Base-by-base conservation (phyloP, 2,329 filamentous ascomycete species). In the Metarhizium sp. region DNA sequence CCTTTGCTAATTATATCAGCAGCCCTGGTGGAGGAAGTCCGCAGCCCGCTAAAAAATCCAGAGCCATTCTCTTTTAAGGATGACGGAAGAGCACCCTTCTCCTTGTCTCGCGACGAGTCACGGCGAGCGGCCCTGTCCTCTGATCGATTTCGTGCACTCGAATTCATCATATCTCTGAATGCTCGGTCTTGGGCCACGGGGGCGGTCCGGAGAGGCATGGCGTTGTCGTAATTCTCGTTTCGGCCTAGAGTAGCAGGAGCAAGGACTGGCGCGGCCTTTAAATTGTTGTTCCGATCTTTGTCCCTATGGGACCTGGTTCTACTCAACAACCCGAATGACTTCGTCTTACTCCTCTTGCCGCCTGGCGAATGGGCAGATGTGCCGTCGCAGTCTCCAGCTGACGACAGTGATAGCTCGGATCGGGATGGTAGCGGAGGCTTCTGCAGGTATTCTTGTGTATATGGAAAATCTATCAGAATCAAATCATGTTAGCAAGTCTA, bases 1-100 rank as follows among this genome's bases (percentile, higher is more conserved):
- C 87, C 87, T 66, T 91, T 92, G 60, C 88, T 86, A 59, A 92
- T 82, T 64, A 90, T 90, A 59, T 90, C 88, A 25, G 88, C 89
- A 54, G 88, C 87, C 63, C 85, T 86, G 52, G 81, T 86, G 18
- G 85, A 86, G 5, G 85, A 85, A 62, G 80, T 86, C 61, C 87
- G 88, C 49, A 94, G 73, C 55, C 87, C 90, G 60, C 80, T 87
- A 65, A 94, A 81, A 55, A 94, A 84, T 2, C 79, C 77, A 50
- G 72, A 76, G 16, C 85, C 83, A 50, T 79, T 83, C 50, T 87
- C 84, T 53, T 80, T 79, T 60, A 78, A 74, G 0, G 82, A 81
- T 1, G 80, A 78, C 32, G 73, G 77, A 62, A 76, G 81, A 60
- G 68, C 73, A 65, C 71, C 77, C 54, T 69, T 69, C 70, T 80